Percentiles rank a stretch among this genome's conserved stretches.
phyloP scores from a whole-genome alignment of 495 filamentous ascomycete species.

The Amorphotheca resinae region DNA sequence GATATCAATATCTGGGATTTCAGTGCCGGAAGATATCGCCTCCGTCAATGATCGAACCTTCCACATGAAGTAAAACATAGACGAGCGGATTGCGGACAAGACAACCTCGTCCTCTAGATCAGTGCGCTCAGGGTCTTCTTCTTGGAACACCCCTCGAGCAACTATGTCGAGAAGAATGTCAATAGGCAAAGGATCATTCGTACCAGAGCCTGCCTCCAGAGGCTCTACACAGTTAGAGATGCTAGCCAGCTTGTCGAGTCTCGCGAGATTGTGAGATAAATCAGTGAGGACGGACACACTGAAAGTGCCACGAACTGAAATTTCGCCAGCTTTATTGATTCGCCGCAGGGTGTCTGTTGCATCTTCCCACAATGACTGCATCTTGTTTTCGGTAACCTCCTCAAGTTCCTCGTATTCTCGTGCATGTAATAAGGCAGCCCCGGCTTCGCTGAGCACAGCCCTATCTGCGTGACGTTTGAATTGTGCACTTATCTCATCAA shows the following conservation, averaged over 20 bases:
- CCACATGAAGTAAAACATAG: conserved; percentile 93
- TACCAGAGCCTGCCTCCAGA: conserved; percentile 38
- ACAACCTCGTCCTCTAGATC: conserved; percentile 60
- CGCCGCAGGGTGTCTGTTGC: conserved; percentile 55
- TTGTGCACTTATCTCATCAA: conserved; percentile 89
- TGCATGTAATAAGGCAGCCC: conserved; percentile 70
- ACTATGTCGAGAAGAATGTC: conserved; percentile 56
- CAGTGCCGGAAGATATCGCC: conserved; percentile 28
- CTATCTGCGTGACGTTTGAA: conserved; percentile 83
- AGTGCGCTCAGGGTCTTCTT: conserved; percentile 41
- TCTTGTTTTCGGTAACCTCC: conserved; percentile 67
- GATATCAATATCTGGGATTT: conserved; percentile 35
- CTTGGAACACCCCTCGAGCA: conserved; percentile 48
- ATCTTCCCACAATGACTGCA: conserved; percentile 77
- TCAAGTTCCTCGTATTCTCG: conserved; percentile 75
- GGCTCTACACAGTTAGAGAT: conserved; percentile 63
- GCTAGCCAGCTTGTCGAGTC: conserved; percentile 71
- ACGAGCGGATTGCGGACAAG: conserved; percentile 52
- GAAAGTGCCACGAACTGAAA: conserved; percentile 45
- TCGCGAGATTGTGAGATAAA: conserved; percentile 66
- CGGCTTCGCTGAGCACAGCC: conserved; percentile 73
- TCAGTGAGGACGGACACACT: conserved; percentile 47
- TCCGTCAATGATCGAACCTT: conserved; percentile 46
- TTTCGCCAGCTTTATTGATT: conserved; percentile 53
- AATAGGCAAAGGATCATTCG: conserved; percentile 34